Evolutionary conservation across 495 filamentous ascomycete genomes (phyloP).

Genomic region (Penicillium macrosclerotiorum): DNA sequence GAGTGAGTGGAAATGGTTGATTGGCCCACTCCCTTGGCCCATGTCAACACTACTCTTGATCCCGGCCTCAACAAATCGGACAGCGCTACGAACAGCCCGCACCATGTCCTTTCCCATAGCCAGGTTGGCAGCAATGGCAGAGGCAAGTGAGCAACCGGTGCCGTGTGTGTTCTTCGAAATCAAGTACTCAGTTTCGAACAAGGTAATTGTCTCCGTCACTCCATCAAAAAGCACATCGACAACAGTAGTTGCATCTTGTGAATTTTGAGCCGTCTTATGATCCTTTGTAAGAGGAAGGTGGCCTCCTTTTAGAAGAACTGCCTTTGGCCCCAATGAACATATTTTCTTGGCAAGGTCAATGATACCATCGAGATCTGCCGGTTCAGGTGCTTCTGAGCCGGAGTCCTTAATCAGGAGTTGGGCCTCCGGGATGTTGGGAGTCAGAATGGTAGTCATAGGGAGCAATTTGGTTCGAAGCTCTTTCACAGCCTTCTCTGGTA

Average conservation of each 20-base stretch:
- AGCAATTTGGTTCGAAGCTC: slow-evolving; percentile 65
- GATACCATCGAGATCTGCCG: slow-evolving; percentile 57
- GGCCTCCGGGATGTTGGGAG: slow-evolving; percentile 92
- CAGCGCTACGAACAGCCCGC: slow-evolving; percentile 65
- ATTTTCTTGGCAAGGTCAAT: slow-evolving; percentile 66
- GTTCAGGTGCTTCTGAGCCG: slow-evolving; percentile 46
- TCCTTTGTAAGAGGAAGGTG: slow-evolving; percentile 77
- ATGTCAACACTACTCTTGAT: slow-evolving; percentile 73
- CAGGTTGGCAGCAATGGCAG: slow-evolving; percentile 86
- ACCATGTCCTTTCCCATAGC: slow-evolving; percentile 61
- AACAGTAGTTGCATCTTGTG: slow-evolving; percentile 60
- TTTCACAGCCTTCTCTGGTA: slow-evolving; percentile 67
- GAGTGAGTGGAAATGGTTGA: slow-evolving; percentile 91
- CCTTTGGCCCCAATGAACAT: slow-evolving; percentile 65
- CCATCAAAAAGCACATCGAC: slow-evolving; percentile 73
- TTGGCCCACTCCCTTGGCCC: slow-evolving; percentile 80
- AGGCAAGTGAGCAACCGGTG: slow-evolving; percentile 92
- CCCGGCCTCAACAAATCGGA: slow-evolving; percentile 78
- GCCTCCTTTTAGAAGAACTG: slow-evolving; percentile 88
- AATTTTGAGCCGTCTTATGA: slow-evolving; percentile 45
- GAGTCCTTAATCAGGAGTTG: slow-evolving; percentile 64
- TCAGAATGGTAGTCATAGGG: slow-evolving; percentile 76
- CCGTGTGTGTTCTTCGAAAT: slow-evolving; percentile 84
- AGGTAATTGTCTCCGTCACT: slow-evolving; percentile 34
- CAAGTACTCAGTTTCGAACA: slow-evolving; percentile 67